These are phyloP conservation scores for Achaetomiella virescens DNA, from an alignment of 495 filamentous ascomycete species.

Conservation along the genomic window DNA sequence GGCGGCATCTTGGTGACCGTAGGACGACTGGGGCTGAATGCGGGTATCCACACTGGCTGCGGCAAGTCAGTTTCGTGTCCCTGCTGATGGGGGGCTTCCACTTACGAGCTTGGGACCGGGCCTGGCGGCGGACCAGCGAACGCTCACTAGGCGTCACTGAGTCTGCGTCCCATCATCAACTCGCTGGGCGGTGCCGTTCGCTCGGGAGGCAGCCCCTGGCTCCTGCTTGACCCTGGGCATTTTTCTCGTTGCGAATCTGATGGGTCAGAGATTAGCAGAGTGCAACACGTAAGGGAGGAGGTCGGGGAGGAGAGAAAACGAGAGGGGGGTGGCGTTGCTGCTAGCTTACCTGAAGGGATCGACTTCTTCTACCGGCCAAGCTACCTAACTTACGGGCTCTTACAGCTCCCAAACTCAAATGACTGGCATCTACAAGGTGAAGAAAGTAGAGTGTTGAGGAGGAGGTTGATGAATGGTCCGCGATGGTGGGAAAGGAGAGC, in stretches of 20 bases:
- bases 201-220: not conserved
- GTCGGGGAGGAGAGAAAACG: not conserved
- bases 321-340: not conserved
- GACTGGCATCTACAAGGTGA: not conserved
- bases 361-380: not conserved
- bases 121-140: not conserved
- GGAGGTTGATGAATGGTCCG: not conserved
- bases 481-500: no score
- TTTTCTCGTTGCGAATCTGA: not conserved
- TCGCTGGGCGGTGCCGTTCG: not conserved
- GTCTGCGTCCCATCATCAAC: not conserved
- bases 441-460: not conserved
- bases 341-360: not conserved
- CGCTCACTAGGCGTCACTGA: conserved; percentile 11
- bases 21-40: not conserved
- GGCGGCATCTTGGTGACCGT: not conserved
- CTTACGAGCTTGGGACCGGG: conserved; percentile 26
- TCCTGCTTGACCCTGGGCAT: conserved; percentile 10
- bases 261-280: no score
- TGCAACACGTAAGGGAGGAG: no score
- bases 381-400: no score
- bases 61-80: not conserved
- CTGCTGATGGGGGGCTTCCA: not conserved
- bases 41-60: conserved; percentile 25
- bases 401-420: not conserved